Evolutionary conservation across 2,329 filamentous ascomycete genomes (phyloP).

Genomic region (Setomelanomma holmii): DNA sequence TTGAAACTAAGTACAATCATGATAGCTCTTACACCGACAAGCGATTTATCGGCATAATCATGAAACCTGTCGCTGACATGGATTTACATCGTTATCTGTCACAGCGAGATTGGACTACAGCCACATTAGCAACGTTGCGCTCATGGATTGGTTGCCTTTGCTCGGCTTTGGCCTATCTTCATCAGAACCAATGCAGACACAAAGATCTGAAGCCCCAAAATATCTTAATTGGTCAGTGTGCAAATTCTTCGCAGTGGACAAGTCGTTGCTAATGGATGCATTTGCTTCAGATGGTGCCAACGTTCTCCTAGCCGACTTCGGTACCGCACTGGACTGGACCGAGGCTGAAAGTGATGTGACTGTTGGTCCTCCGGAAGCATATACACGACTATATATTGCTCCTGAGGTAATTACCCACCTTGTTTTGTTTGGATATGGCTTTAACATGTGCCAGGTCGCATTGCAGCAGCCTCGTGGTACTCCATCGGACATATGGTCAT

Average conservation of each 20-base stretch:
- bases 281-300: not conserved
- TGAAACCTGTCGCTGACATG: conserved; percentile 25
- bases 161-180: conserved; percentile 2
- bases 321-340: not conserved
- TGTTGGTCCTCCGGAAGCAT: not conserved
- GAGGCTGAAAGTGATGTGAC: not conserved
- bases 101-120: not conserved
- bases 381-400: not conserved
- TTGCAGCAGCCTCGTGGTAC: not conserved
- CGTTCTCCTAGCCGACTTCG: not conserved
- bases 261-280: not conserved
- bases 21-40: conserved; percentile 29
- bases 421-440: not conserved
- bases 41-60: conserved; percentile 33
- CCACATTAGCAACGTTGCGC: not conserved
- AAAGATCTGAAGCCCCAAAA: conserved; percentile 3
- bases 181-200: not conserved
- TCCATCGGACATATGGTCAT: not conserved
- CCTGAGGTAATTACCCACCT: not conserved
- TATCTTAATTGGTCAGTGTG: not conserved
- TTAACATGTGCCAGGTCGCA: not conserved
- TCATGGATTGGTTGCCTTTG: not conserved
- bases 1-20: not conserved
- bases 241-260: not conserved
- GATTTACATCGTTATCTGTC: conserved; percentile 11